Conservation (phyloP, 2,329 filamentous ascomycete species). For the Aspergillus clavatus region DNA sequence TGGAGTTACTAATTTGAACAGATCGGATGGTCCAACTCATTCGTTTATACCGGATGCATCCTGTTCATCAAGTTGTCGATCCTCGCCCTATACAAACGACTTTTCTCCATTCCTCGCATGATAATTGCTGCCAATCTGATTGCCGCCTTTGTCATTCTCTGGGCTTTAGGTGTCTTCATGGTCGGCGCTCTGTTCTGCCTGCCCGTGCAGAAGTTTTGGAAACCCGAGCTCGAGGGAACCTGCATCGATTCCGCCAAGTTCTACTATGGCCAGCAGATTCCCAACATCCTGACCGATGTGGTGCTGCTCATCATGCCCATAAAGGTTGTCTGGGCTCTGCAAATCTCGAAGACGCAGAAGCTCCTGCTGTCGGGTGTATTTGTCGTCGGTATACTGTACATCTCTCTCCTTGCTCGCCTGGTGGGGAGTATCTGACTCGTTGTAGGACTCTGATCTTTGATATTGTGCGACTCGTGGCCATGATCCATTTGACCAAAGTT, state of each 20-base stretch:
- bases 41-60: conserved; percentile 24
- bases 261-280: conserved; percentile 27
- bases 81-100: conserved; percentile 24
- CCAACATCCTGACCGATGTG: conserved; percentile 28
- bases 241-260: conserved; percentile 25
- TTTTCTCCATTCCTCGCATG: conserved; percentile 23
- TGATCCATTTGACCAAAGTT: conserved; percentile 20
- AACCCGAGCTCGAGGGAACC: conserved; percentile 17
- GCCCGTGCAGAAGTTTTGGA: conserved; percentile 25
- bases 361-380: conserved; percentile 24
- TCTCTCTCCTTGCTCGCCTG: not conserved
- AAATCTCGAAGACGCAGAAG: conserved; percentile 21
- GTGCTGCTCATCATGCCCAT: conserved; percentile 26
- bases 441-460: conserved; percentile 24
- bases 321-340: conserved; percentile 23
- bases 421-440: conserved; percentile 2
- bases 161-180: conserved; percentile 20
- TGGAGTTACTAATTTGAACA: conserved; percentile 7
- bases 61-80: conserved; percentile 27
- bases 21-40: conserved; percentile 26
- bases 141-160: conserved; percentile 19
- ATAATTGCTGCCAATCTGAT: conserved; percentile 17
- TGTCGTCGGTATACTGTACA: conserved; percentile 26
- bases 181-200: conserved; percentile 21
- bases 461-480: conserved; percentile 23